Evolutionary conservation across 257 asterid genomes (phyloP).

Genomic region (Linaria vulgaris): DNA sequence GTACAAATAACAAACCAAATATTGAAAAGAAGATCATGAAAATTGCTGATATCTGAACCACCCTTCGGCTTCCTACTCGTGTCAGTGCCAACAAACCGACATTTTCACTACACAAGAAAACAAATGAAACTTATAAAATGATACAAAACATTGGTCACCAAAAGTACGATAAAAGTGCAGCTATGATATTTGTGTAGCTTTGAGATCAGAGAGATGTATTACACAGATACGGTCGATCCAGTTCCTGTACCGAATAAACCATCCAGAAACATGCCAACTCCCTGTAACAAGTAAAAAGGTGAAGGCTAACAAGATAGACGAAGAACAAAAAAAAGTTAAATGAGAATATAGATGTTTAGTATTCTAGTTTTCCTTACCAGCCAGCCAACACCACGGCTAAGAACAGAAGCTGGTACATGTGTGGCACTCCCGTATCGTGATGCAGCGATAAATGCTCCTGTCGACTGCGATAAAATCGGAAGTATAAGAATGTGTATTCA

Average conservation of each 20-base stretch:
- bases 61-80: conserved; percentile 97
- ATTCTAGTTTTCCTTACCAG: conserved; percentile 53
- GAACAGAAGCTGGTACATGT: conserved; percentile 64
- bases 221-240: conserved; percentile 96
- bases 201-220: conserved; percentile 24
- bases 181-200: too few species aligned
- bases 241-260: conserved; percentile 82
- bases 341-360: neutral
- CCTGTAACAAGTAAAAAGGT: conserved; percentile 44
- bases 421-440: conserved; percentile 84
- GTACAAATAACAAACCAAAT: conserved; percentile 49
- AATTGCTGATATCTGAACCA: conserved; percentile 77
- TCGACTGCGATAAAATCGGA: conserved; percentile 51
- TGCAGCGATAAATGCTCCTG: conserved; percentile 89
- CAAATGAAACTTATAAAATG: neutral
- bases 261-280: conserved; percentile 71
- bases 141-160: too few species aligned
- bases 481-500: neutral
- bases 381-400: conserved; percentile 95
- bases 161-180: too few species aligned
- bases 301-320: conserved; percentile 6
- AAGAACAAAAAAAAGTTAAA: neutral
- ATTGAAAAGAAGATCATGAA: conserved; percentile 90
- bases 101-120: conserved; percentile 59
- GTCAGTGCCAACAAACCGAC: conserved; percentile 84